Evolutionary conservation across 257 asterid species (phyloP), one percentile per base, ranked within the genome.

Genomic region (Solanum okadae): DNA sequence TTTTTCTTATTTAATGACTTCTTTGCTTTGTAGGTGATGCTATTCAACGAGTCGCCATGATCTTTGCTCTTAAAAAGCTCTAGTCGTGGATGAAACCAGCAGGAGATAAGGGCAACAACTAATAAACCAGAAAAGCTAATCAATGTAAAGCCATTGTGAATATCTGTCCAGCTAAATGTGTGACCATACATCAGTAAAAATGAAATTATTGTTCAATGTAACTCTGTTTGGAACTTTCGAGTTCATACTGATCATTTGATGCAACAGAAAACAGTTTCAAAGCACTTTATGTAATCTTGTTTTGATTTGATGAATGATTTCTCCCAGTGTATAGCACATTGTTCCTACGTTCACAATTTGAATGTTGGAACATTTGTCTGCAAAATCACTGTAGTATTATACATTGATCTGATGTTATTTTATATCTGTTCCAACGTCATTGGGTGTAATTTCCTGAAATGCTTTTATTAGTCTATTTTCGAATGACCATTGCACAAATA

Each of bases 11-110:
- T 81, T 10, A 18, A 49, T 10, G 56, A 67, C 89, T 59, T 75
- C 79, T 89, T 92, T 88, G 65, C 13, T 75, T 81, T 85, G 42
- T 87, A 97, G 99, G 98, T 92, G 91, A 97, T 95, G 99, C 95
- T 91, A 70, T 97, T 97, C 86, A 93, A 94, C 59, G 99, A 96
- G 93, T 91, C 98, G 76, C 81, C 93, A 37, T 95, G 94, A 92
- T 85, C 71, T 52, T 86, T 87, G 87, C 88, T 16, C 88, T 13
- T 87, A 87, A 71, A 88, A 61, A 71, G 65, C 61, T 85, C 70
- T 11, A 78, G 93, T 84, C 89, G 90, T 83, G 87, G 90, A 88
- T 84, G 94, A 88, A 91, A 59, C 75, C 89, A 75, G 86, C 86
- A 87, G 73, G 86, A 87, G 81, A 40, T 49, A 73, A 44, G 86